Conservation (phyloP, 2,329 filamentous ascomycete species). For the Lachnum nothofagi region DNA sequence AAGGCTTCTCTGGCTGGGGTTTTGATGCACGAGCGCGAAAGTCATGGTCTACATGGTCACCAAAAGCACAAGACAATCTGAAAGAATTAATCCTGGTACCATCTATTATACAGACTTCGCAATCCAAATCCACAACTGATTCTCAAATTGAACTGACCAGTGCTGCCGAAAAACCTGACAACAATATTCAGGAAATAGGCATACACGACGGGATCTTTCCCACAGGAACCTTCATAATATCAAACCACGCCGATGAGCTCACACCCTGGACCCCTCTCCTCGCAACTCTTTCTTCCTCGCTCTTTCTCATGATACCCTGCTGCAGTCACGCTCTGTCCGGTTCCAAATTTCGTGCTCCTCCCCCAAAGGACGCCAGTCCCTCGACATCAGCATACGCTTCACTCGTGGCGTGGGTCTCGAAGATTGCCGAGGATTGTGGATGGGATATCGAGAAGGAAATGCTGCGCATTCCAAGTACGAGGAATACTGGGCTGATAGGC, state of each 20-base stretch:
- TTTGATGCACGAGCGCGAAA: slow-evolving; percentile 85
- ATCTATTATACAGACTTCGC: slow-evolving; percentile 21
- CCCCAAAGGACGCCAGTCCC: slow-evolving; percentile 35
- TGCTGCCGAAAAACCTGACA: slow-evolving; percentile 14
- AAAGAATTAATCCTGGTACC: slow-evolving; percentile 59
- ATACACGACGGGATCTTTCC: slow-evolving; percentile 63
- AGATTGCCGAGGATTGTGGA: slow-evolving; percentile 65
- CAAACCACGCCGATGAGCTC: slow-evolving; percentile 94
- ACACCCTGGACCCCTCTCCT: slow-evolving; percentile 94
- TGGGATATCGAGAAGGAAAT: slow-evolving; percentile 78
- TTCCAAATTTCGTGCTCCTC: slow-evolving; percentile 62
- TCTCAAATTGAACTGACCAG: not conserved
- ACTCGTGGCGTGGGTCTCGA: slow-evolving; percentile 71
- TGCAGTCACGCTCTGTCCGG: slow-evolving; percentile 86
- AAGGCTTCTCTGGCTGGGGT: slow-evolving; percentile 82
- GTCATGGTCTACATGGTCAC: slow-evolving; percentile 72
- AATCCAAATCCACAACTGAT: not conserved
- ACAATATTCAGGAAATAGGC: slow-evolving; percentile 38
- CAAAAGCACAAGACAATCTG: slow-evolving; percentile 43
- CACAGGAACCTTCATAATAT: slow-evolving; percentile 80
- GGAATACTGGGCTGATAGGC: slow-evolving; percentile 78
- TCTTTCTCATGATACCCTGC: slow-evolving; percentile 91
- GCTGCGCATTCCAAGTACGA: slow-evolving; percentile 84
- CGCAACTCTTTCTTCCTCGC: slow-evolving; percentile 66
- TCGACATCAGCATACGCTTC: slow-evolving; percentile 71